Evolutionary conservation across 257 asterid species (phyloP).

Genomic region (Forsythia viridissima): DNA sequence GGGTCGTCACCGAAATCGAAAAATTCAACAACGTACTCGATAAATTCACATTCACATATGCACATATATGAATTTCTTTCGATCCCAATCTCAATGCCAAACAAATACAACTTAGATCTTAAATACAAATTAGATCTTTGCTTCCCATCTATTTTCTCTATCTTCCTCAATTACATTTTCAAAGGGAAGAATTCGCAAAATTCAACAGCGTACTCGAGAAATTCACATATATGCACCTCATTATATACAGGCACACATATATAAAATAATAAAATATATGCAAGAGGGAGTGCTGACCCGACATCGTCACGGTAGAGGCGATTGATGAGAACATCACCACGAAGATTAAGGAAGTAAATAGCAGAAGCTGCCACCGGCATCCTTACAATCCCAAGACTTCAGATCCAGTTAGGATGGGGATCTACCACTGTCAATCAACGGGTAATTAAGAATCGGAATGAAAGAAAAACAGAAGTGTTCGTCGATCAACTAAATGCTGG

Average conservation of each 20-base stretch:
- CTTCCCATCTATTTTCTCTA: no score
- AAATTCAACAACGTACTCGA: no score
- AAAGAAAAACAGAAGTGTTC: not conserved
- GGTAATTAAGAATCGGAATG: not conserved
- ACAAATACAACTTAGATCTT: no score
- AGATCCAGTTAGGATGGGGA: slow-evolving; percentile 28
- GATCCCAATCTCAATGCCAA: no score
- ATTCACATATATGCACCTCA: no score
- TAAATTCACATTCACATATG: no score
- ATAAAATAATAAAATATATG: not conserved
- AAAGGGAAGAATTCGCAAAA: no score
- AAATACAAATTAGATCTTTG: no score
- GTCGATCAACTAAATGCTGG: not conserved
- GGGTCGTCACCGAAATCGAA: not conserved
- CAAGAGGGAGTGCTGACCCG: slow-evolving; percentile 49
- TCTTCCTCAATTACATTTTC: no score
- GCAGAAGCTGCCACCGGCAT: slow-evolving; percentile 99
- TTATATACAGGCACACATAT: no score
- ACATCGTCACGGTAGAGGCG: slow-evolving; percentile 99
- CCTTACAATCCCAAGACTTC: slow-evolving; percentile 24
- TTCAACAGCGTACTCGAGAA: no score
- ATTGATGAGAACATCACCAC: slow-evolving; percentile 98
- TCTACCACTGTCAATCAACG: not conserved
- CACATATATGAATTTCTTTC: not conserved
- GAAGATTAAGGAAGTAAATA: slow-evolving; percentile 88